Base-by-base conservation (phyloP, 495 filamentous ascomycete genomes). In the Xylaria castorea region DNA sequence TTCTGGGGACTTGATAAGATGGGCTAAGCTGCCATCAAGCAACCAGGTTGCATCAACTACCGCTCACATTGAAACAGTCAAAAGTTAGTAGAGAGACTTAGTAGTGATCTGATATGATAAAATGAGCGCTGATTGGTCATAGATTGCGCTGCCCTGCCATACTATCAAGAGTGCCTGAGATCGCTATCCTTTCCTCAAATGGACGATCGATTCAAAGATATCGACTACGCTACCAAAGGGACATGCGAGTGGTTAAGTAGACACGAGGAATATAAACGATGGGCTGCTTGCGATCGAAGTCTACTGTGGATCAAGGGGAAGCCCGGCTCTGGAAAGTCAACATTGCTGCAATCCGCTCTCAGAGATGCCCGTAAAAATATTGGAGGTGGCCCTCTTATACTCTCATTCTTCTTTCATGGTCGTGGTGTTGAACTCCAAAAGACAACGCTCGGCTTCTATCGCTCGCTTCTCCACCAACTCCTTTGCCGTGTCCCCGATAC, bases 1-100 rank as follows among this genome's bases (percentile, higher is more conserved):
- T 46, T 40, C 75, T 36, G 75, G 72, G 58, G 75, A 78, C 65
- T 67, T 81, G 55, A 62, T 22, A 50, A 44, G 40, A 32, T 66
- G 27, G 40, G 27, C 20, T 66, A 3, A 2, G 7, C 38, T n/a
- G 20, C 32, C 60, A 63, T 22, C 60, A 22, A 63, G 36, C 5
- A 0, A 8, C 34, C 32, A 38, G 7, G 9, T 42, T 7, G 36
- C 36, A 14, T 42, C 36, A 34, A 42, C 5, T 42, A 22, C 36
- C 18, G 11, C 7, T 25, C 18, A 14, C 36, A 34, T 38, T 42
- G 60, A 25, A 63, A 16, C 9, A 5, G 36, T 20, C 27, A 6
- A n/a, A 38, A 5, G 60, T 42, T 40, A 63, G 60, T 63, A 63
- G 25, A 22, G 18, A 36, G 1, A 61, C n/a, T 63, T 22, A 25